Evolutionary conservation across 768 basidiomycete genomes (phyloP).

Genomic region (Tricholoma terreum): DNA sequence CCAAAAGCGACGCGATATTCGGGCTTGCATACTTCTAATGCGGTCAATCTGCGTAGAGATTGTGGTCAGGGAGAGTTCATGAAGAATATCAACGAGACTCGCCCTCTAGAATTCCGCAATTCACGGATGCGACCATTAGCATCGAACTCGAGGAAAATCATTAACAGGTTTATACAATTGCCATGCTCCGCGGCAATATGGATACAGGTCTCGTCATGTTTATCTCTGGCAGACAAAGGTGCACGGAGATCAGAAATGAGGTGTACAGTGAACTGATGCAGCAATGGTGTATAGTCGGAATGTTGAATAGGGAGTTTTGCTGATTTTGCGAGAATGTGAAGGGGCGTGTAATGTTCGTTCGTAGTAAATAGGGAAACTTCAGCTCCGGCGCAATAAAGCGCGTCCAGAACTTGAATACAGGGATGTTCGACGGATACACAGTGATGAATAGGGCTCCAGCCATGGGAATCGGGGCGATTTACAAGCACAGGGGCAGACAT

Average conservation of each 20-base stretch:
- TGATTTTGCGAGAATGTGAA: constrained; percentile 61
- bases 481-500: constrained; percentile 55
- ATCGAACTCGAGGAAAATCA: constrained; percentile 66
- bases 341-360: constrained; percentile 59
- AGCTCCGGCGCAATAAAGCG: constrained; percentile 72
- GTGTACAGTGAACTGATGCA: constrained; percentile 63
- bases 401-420: constrained; percentile 61
- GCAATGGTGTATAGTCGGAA: constrained; percentile 31
- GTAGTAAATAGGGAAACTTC: constrained; percentile 69
- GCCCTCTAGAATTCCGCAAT: constrained; percentile 72
- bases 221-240: constrained; percentile 64
- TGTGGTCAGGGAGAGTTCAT: constrained; percentile 8
- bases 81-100: constrained; percentile 21
- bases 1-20: constrained; percentile 66
- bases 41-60: constrained; percentile 54
- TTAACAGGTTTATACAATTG: constrained; percentile 57
- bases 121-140: constrained; percentile 50
- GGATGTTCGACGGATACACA: constrained; percentile 56
- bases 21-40: constrained; percentile 64
- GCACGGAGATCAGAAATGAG: constrained; percentile 68
- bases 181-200: constrained; percentile 80
- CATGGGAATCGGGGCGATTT: constrained; percentile 63
- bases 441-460: constrained; percentile 74
- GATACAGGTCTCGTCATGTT: constrained; percentile 70
- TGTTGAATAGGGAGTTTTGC: constrained; percentile 30